phyloP scores from a whole-genome alignment of 805 yeast genomes.

The Groenewaldozyma tartarivorans region DNA sequence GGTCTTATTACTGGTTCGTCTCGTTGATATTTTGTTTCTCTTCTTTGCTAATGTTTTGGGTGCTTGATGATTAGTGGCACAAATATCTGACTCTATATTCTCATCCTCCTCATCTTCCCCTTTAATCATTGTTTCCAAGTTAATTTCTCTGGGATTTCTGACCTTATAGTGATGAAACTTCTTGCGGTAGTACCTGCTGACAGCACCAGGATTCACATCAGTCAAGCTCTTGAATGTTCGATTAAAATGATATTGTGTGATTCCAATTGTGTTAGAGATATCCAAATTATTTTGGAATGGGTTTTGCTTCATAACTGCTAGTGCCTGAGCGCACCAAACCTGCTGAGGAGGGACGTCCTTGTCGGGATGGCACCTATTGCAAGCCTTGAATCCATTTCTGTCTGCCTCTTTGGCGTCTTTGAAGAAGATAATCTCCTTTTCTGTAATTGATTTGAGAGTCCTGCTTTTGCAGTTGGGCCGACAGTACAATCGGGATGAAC shows the following conservation, averaged over 20 bases:
- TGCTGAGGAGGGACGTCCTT: neutral
- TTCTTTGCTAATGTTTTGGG: no score
- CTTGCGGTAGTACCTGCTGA: neutral
- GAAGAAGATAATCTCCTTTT: neutral
- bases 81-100: no score
- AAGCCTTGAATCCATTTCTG: neutral
- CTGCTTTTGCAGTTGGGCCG: neutral
- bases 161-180: no score
- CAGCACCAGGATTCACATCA: neutral
- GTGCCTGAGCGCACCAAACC: neutral
- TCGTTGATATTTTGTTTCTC: no score
- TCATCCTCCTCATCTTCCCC: no score
- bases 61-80: no score
- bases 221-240: neutral
- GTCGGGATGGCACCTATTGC: neutral
- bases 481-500: neutral
- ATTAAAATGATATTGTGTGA: neutral
- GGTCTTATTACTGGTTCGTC: no score
- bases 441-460: neutral
- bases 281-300: neutral
- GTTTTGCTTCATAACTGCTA: neutral
- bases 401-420: neutral
- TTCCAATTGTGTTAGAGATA: neutral
- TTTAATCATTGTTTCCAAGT: no score
- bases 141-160: no score